Conservation (phyloP, 2,329 filamentous ascomycete species). For the Orbilia brochopaga region DNA sequence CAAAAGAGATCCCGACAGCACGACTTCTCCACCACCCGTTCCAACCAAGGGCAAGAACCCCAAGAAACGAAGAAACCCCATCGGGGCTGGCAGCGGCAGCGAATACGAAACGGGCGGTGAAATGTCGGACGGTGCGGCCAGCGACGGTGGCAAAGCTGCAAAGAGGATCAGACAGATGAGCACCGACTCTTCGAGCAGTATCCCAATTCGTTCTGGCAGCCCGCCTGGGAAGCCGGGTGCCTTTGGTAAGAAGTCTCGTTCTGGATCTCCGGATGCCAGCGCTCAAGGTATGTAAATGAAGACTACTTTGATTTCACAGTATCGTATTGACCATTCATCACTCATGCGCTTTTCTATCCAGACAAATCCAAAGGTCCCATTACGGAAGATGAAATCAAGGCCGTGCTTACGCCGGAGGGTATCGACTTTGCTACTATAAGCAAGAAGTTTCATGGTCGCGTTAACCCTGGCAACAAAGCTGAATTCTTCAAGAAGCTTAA, state of each 20-base stretch:
- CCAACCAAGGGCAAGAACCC: slow-evolving; percentile 26
- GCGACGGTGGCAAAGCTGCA: slow-evolving; percentile 52
- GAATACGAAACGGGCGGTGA: slow-evolving; percentile 53
- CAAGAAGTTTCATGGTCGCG: slow-evolving; percentile 53
- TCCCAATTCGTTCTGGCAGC: slow-evolving; percentile 40
- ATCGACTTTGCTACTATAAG: slow-evolving; percentile 55
- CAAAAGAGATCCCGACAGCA: slow-evolving; percentile 53
- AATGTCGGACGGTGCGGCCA: slow-evolving; percentile 52
- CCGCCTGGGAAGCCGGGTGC: slow-evolving; percentile 16
- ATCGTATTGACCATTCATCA: background rate
- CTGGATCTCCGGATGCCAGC: slow-evolving; percentile 49
- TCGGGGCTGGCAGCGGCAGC: slow-evolving; percentile 48
- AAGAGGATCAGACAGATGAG: slow-evolving; percentile 53
- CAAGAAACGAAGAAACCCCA: slow-evolving; percentile 54
- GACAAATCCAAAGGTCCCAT: slow-evolving; percentile 54
- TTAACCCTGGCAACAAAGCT: slow-evolving; percentile 46
- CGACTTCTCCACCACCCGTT: slow-evolving; percentile 24
- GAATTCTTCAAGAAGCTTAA: slow-evolving; percentile 51
- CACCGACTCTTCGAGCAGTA: slow-evolving; percentile 39
- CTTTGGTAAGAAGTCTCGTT: slow-evolving; percentile 46
- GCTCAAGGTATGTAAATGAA: slow-evolving; percentile 20
- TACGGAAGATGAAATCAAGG: slow-evolving; percentile 54
- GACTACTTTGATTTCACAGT: background rate
- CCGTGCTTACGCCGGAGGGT: slow-evolving; percentile 53
- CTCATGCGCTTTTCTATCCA: background rate